Conservation (phyloP, 1,139 yeast genomes). For the Wickerhamomyces sp. region DNA sequence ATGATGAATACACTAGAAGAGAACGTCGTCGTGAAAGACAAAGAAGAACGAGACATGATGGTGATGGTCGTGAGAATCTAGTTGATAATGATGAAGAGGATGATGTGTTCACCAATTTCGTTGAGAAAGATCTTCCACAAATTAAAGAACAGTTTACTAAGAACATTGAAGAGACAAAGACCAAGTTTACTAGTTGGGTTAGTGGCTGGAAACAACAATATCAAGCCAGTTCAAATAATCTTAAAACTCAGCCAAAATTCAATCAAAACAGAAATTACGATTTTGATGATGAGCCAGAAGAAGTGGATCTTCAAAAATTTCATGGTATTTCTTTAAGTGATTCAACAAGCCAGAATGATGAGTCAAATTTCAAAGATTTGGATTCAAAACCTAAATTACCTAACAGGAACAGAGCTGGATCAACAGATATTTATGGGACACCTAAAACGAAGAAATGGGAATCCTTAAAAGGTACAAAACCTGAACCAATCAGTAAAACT, state of each 20-base stretch:
- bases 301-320: constrained; percentile 45
- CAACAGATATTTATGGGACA: constrained; percentile 26
- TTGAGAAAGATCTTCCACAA: constrained; percentile 58
- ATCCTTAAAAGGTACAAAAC: constrained; percentile 52
- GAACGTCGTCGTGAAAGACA: constrained; percentile 21
- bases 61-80: constrained; percentile 34
- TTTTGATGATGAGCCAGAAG: constrained; percentile 54
- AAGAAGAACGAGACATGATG: constrained; percentile 26
- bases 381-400: constrained; percentile 34
- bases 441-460: constrained; percentile 48
- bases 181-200: constrained; percentile 79
- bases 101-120: constrained; percentile 61
- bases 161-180: constrained; percentile 81
- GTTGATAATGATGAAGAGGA: constrained; percentile 40
- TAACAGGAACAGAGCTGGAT: constrained; percentile 29
- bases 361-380: constrained; percentile 13
- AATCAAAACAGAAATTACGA: constrained; percentile 30
- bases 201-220: constrained; percentile 39
- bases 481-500: constrained; percentile 36
- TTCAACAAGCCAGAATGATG: constrained; percentile 26
- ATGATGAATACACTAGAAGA: constrained; percentile 54
- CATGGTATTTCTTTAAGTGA: constrained; percentile 45
- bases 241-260: constrained; percentile 26
- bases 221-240: constrained; percentile 16
- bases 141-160: constrained; percentile 66